Base-by-base conservation (phyloP, 2,329 filamentous ascomycete species). In the Beauveria varroae region DNA sequence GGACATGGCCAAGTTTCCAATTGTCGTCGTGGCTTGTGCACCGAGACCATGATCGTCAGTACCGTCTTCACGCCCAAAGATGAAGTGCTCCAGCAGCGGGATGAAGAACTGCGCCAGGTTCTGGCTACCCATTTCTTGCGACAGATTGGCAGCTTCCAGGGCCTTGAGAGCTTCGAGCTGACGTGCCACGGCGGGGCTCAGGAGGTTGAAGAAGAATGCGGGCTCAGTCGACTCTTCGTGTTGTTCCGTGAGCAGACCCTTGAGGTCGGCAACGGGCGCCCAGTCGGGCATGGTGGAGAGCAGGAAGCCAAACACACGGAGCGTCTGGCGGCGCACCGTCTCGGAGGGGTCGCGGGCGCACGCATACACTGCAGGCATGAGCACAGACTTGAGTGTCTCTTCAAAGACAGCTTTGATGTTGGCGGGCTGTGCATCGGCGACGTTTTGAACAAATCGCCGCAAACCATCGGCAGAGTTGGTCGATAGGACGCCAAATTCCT, bases 1-100 rank as follows among this genome's bases (percentile, higher is more conserved):
- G 63, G 86, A 91, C 64, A 84, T 81, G 5, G 89, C 86, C 61
- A 99, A 74, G 28, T 82, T 80, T 2, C 90, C 88, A 63, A 99
- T 88, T 0, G 92, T 89, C 10, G 81, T 84, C n/a, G 92, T 88
- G 5, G 93, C 87, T 72, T 97, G 91, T 18, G 92, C 91, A 55
- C 91, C 87, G 58, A 98, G 80, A 55, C 92, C 93, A 67, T 96
- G 89, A 41, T 91, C 92, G 71, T 96, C 91, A 24, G 73, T 79
- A 9, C 81, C 80, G 53, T 91, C 89, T 5, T 84, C 85, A 63
- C 89, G 86, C 62, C 92, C 89, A 70, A 96, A 93, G 26, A 97
- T 88, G 70, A 97, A 98, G 71, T 97, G 93, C 70, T 99, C 95
- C 10, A 98, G 80, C 22, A 99, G 79, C 0, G 95, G 96, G 46